phyloP scores from a whole-genome alignment of 2,329 filamentous ascomycete species.

The Diplodia scrobiculata region DNA sequence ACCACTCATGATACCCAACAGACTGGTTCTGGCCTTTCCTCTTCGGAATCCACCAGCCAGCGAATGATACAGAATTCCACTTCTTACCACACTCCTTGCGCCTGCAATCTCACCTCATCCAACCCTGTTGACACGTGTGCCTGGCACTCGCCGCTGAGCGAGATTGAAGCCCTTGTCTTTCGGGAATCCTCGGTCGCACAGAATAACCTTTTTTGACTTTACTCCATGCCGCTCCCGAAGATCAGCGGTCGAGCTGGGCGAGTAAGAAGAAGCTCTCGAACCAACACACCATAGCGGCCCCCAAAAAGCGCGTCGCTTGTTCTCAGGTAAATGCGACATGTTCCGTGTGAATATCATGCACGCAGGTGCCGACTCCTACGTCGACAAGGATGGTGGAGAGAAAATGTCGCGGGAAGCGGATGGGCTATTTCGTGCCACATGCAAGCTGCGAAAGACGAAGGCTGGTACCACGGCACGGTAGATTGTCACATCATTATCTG shows the following conservation, averaged over 20 bases:
- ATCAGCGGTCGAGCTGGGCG: neutral
- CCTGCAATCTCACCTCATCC: constrained; percentile 19
- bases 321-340: neutral
- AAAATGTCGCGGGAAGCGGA: neutral
- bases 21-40: constrained; percentile 8
- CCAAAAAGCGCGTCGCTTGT: neutral
- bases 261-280: neutral
- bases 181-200: neutral
- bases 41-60: constrained; percentile 4
- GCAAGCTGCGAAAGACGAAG: neutral
- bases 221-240: neutral
- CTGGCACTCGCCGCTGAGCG: neutral
- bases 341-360: neutral
- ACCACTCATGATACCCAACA: constrained; percentile 22
- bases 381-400: neutral
- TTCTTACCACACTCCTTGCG: neutral
- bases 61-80: neutral
- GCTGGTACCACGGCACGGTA: neutral
- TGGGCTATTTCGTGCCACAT: neutral
- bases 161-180: neutral
- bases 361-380: neutral
- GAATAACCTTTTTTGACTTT: neutral
- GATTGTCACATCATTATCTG: neutral
- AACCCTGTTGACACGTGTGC: constrained; percentile 13
- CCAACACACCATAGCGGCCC: neutral